Conservation (phyloP, 257 asterid species). For the Henckelia pumila region DNA sequence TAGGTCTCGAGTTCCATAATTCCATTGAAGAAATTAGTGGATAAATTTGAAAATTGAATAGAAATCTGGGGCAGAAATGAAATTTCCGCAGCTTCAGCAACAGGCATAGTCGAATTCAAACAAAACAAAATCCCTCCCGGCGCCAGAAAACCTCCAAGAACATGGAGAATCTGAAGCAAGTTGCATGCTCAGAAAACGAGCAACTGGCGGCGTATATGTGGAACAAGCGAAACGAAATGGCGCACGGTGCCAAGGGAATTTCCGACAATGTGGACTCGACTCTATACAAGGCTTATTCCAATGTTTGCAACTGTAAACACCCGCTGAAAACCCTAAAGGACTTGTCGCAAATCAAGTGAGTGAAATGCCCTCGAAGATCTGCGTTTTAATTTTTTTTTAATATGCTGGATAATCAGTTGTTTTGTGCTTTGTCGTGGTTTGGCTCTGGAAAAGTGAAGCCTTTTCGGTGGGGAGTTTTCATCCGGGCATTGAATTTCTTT, state of each 20-base stretch:
- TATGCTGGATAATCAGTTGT: background rate
- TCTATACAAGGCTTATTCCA: conserved; percentile 66
- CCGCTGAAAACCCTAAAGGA: conserved; percentile 67
- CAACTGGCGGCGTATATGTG: conserved; percentile 60
- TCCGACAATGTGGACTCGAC: conserved; percentile 72
- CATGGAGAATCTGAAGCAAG: conserved; percentile 50
- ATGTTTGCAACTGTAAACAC: conserved; percentile 53
- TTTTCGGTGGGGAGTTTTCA: too few species aligned
- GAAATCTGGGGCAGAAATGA: too few species aligned
- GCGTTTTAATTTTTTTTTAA: conserved; percentile 14
- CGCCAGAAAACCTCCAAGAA: background rate
- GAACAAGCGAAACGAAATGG: conserved; percentile 67
- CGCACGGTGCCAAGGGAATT: conserved; percentile 63
- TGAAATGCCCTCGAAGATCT: conserved; percentile 9
- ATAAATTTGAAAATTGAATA: too few species aligned
- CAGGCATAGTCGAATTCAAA: background rate
- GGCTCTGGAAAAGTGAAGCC: background rate
- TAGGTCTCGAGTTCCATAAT: too few species aligned
- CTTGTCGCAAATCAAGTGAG: conserved; percentile 77
- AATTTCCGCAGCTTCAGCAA: too few species aligned
- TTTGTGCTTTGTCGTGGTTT: conserved; percentile 1
- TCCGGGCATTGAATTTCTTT: background rate
- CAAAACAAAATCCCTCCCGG: background rate
- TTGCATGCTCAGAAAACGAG: conserved; percentile 62
- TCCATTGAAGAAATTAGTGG: too few species aligned